phyloP scores from a whole-genome alignment of 805 yeast species.

The Candida nemodendra region DNA sequence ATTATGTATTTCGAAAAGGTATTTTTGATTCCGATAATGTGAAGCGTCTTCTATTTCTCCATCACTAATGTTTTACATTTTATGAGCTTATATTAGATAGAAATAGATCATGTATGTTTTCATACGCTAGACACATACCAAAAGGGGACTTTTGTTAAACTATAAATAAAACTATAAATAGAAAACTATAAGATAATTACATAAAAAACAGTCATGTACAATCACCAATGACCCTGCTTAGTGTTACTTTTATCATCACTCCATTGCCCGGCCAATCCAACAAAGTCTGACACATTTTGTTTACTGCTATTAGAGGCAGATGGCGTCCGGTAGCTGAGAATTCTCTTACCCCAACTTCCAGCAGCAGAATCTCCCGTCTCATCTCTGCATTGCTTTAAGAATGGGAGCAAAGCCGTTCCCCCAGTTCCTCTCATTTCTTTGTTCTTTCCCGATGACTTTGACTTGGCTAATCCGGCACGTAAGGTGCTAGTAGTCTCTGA shows the following conservation, averaged over 20 bases:
- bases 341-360: slow-evolving; percentile 84
- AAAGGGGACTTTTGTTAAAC: no score
- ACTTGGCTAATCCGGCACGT: slow-evolving; percentile 64
- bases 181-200: neutral
- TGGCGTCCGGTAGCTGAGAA: slow-evolving; percentile 47
- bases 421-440: slow-evolving; percentile 83
- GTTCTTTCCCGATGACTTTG: slow-evolving; percentile 34
- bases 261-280: slow-evolving; percentile 35
- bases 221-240: slow-evolving; percentile 32
- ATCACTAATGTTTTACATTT: slow-evolving; percentile 1
- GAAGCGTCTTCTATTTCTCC: no score
- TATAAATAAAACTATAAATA: neutral
- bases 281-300: slow-evolving; percentile 8
- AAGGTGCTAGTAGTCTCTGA: slow-evolving; percentile 49
- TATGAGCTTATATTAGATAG: neutral
- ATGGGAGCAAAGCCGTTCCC: slow-evolving; percentile 88
- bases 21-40: no score
- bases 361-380: slow-evolving; percentile 95
- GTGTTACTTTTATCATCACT: slow-evolving; percentile 26
- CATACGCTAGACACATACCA: no score
- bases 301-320: slow-evolving; percentile 18
- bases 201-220: neutral
- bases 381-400: slow-evolving; percentile 91
- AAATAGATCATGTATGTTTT: neutral
- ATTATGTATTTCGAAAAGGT: no score